Base-by-base conservation (phyloP, 169 alveolate species). In the Eimeria sp. region DNA sequence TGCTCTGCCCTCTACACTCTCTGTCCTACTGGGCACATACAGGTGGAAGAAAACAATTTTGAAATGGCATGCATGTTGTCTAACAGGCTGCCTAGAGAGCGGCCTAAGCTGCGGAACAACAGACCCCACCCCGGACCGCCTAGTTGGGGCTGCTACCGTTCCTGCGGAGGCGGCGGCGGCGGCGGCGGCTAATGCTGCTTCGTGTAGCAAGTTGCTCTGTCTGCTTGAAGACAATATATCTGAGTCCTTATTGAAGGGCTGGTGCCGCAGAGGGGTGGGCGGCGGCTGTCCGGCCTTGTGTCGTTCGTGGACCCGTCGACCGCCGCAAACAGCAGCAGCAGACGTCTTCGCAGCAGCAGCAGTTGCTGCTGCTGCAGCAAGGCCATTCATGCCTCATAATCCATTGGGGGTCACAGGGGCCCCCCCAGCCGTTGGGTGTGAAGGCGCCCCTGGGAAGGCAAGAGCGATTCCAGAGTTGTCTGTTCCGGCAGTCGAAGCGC, bases 401-500 rank as follows among this genome's bases (percentile, higher is more conserved):
- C 78, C 78, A 18, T 11, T 84, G 92, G 92, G 92, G 92, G 75
- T 58, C 92, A 34, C 16, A 16, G 90, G 51, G 90, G 73, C 90
- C 90, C 65, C 63, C 61, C 43, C n/a, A 1, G 58, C 86, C 25
- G 87, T 4, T 22, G 49, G 2, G 10, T 30, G 11, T 20, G 76
- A 10, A 54, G 57, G 72, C 54, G 58, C 78, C 57, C 30, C n/a
- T 11, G 58, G n/a, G 30, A 1, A 34, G 43, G 63, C 30, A 14
- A 34, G 63, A 18, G 87, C 30, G 20, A 20, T 0, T 76, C 3
- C 65, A 11, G 22, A 49, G 65, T 3, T 45, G 6, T 40, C 25
- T 45, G 58, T 3, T 49, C 34, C 72, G 49, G 63, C 90, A 25
- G 30, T 49, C 20, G 73, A 34, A 16, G 78, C 91, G 5, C 9